Base-by-base conservation (phyloP, 1,139 yeast species). In the Taphrina deformans region DNA sequence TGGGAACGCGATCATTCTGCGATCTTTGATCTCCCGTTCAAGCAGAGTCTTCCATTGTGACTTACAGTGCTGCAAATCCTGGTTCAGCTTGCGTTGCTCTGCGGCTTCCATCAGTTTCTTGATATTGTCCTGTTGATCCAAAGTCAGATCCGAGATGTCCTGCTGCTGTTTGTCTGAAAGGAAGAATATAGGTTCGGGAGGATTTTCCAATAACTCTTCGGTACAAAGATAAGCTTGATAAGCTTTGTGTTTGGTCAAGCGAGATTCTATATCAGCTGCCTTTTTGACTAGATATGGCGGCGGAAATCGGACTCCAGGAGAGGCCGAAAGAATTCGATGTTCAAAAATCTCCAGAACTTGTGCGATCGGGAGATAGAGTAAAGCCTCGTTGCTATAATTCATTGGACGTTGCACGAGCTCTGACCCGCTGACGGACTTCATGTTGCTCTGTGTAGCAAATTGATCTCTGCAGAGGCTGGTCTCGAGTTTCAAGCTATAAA, bases 391-490 rank as follows among this genome's bases (percentile, higher is more conserved):
- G 12, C 44, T 27, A 33, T 27, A 38, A 23, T 31, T 29, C 21
- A 24, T 10, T n/a, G 1, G 18, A 12, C 16, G 7, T 35, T 23
- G 24, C 31, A 9, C 24, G 29, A 44, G 51, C n/a, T n/a, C 50
- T 26, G 45, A 12, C 23, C 31, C 27, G 35, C 40, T 51, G 12
- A 35, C 26, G 6, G 27, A 29, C 24, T 5, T 10, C 9, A 9
- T 44, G 2, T 26, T 21, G 10, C 35, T 24, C 38, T 23, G 27
- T 7, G 46, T 44, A 31, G 85, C 81, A 68, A 85, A 85, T 69
- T 86, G 88, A 72, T 91, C 96, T 61, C 89, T 82, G 75, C 92
- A 84, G 60, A 90, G 81, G 2, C 93, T 85, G 26, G 88, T 86
- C 73, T 95, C 99, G 67, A 91, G 82, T 71, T 86, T 86, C 51